Conservation (phyloP, 805 yeast species). For the Naumovozyma castellii region DNA sequence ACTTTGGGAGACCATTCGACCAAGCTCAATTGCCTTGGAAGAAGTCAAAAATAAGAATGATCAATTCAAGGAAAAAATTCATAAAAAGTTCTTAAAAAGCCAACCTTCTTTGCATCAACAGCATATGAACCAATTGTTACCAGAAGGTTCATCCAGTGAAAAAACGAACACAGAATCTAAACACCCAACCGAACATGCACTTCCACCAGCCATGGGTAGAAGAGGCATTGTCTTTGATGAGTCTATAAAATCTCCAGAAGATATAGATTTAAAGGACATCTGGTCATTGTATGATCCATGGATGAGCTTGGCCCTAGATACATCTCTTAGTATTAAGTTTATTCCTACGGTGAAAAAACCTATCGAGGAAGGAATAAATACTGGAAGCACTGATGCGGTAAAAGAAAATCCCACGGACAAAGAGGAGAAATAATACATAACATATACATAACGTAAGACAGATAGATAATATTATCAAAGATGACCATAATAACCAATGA, state of each 20-base stretch:
- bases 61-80: conserved; percentile 9
- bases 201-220: conserved; percentile 3
- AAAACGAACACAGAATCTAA: background rate
- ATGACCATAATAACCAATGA: too few species aligned
- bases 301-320: conserved; percentile 29
- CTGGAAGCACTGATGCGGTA: conserved; percentile 2
- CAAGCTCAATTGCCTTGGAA: conserved; percentile 10
- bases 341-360: conserved; percentile 23
- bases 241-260: conserved; percentile 11
- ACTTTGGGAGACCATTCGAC: conserved; percentile 9
- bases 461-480: background rate
- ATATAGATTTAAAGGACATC: conserved; percentile 22
- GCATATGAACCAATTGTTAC: background rate
- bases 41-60: conserved; percentile 11
- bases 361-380: conserved; percentile 1
- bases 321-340: conserved; percentile 29
- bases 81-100: background rate
- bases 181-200: background rate
- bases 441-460: background rate
- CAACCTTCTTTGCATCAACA: background rate
- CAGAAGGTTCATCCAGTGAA: background rate
- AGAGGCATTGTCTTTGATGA: conserved; percentile 18
- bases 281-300: conserved; percentile 31
- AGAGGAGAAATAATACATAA: too few species aligned
- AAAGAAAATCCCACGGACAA: conserved; percentile 4